These are phyloP conservation scores for Epichloe sibirici DNA, from an alignment of 2,329 filamentous ascomycete species.

Conservation along the genomic window DNA sequence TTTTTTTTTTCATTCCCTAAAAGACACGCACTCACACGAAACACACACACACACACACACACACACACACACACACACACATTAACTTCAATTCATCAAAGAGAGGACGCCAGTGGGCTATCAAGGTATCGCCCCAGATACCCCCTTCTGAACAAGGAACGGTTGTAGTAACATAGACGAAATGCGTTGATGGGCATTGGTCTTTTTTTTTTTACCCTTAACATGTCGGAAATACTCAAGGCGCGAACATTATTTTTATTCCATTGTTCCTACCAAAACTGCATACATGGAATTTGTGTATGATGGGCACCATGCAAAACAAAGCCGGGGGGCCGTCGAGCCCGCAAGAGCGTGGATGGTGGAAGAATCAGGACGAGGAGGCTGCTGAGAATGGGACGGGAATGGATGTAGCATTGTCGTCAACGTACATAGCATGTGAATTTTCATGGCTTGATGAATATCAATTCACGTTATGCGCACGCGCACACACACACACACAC, in stretches of 20 bases:
- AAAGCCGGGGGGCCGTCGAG: background rate
- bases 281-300: background rate
- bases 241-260: background rate
- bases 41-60: background rate
- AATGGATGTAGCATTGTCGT: slow-evolving; percentile 8
- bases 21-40: slow-evolving; percentile 7
- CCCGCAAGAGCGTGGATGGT: background rate
- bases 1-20: background rate
- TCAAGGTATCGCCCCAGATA: background rate
- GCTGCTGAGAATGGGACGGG: background rate
- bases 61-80: background rate
- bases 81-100: background rate
- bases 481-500: too few species aligned
- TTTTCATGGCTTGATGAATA: background rate
- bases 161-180: slow-evolving; percentile 23
- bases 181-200: slow-evolving; percentile 13
- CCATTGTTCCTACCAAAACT: background rate
- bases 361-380: background rate
- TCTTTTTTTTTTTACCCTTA: slow-evolving; percentile 7
- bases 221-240: background rate
- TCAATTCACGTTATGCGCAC: background rate
- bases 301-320: background rate
- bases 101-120: slow-evolving; percentile 2
- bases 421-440: slow-evolving; percentile 7
- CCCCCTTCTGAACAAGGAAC: slow-evolving; percentile 8